Base-by-base conservation (phyloP, 192 early-diverging fungal genomes). In the Backusella parvicylindrica region DNA sequence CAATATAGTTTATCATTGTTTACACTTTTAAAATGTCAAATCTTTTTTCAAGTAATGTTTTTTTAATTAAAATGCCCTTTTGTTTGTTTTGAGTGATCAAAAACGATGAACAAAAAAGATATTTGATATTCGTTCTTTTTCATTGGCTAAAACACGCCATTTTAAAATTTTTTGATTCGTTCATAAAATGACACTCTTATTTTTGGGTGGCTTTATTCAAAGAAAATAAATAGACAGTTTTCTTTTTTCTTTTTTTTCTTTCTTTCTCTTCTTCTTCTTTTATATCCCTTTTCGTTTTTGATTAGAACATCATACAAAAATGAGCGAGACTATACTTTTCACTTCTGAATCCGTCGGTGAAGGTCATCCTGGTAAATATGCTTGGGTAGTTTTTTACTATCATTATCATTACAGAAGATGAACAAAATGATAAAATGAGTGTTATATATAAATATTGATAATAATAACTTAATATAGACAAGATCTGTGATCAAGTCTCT, bases 301-400 rank as follows among this genome's bases (percentile, higher is more conserved):
- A 60, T 28, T 28, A 28, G 23, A 3, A 60, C 12, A 66, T 26
- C 40, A 50, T 43, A 38, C 49, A 32, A 76, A 38, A 68, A 43
- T 83, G 77, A 81, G 82, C 84, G 92, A 96, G 79, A 95, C 94
- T 71, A 98, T 99, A 89, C 92, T 99, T 75, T 99, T 98, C 90
- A 99, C 98, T 81, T 99, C 98, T 79, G 98, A 99, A 87, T 99
- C 98, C 81, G 98, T 99, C 84, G 98, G 98, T 83, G 98, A 99
- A 90, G 98, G 98, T 83, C 98, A 99, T 87, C 97, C 98, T 75
- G 92, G 92, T 94, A 85, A 69, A 23, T 70, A 71, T 21, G 18
- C 18, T 7, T 35, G 43, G n/a, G n/a, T n/a, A n/a, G n/a, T n/a
- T n/a, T n/a, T n/a, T n/a, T n/a, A n/a, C n/a, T n/a, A n/a, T n/a